Evolutionary conservation across 2,329 filamentous ascomycete genomes (phyloP).

Genomic region (Pseudocercospora fuligena): DNA sequence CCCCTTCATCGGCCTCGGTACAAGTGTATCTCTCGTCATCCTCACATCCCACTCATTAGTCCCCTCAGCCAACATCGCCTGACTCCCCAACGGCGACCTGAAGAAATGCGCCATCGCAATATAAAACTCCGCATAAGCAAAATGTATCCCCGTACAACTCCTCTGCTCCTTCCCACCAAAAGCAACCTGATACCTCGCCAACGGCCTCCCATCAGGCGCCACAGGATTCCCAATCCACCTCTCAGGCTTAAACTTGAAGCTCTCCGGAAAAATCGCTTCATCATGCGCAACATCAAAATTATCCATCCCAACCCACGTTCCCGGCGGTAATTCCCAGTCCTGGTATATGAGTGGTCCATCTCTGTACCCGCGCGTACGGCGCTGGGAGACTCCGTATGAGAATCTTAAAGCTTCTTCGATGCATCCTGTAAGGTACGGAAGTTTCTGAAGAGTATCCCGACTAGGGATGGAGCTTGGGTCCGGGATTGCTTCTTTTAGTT

Average conservation of each 20-base stretch:
- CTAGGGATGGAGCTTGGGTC: slow-evolving; percentile 14
- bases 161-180: slow-evolving; percentile 21
- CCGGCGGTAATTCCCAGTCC: slow-evolving; percentile 25
- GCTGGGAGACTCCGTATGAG: slow-evolving; percentile 27
- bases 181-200: slow-evolving; percentile 18
- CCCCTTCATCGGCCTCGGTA: background rate
- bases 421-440: slow-evolving; percentile 26
- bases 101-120: slow-evolving; percentile 20
- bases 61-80: background rate
- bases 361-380: slow-evolving; percentile 19
- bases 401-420: slow-evolving; percentile 29
- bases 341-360: slow-evolving; percentile 22
- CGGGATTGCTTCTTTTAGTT: slow-evolving; percentile 39
- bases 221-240: slow-evolving; percentile 23
- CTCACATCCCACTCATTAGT: background rate
- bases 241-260: slow-evolving; percentile 21
- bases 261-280: slow-evolving; percentile 24
- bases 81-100: slow-evolving; percentile 9
- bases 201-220: slow-evolving; percentile 18
- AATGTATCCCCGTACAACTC: slow-evolving; percentile 23
- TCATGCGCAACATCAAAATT: slow-evolving; percentile 24
- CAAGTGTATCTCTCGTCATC: background rate
- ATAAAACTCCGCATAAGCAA: slow-evolving; percentile 22
- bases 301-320: slow-evolving; percentile 22
- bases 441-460: slow-evolving; percentile 21